Base-by-base conservation (phyloP, 257 asterid genomes). In the Paulownia fortunei region DNA sequence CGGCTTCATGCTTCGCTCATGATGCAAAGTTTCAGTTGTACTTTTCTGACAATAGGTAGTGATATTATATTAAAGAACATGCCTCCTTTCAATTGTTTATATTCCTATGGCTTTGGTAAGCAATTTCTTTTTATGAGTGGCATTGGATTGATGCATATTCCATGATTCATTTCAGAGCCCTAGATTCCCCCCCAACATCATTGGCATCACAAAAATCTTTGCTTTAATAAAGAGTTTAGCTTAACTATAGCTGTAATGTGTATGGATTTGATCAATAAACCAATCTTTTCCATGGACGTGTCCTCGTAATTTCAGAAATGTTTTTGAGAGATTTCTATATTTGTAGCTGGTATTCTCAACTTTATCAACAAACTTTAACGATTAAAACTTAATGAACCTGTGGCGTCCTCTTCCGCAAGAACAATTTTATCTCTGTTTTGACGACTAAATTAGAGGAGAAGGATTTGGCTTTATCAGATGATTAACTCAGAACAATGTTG, bases 151-250 rank as follows among this genome's bases (percentile, higher is more conserved):
- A 39, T 26, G 24, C 58, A 68, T 39, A 60, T 67, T 42, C 13
- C 10, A 46, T 11, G 41, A 74, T 80, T 51, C 51, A 51, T 70
- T 71, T 64, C 24, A 18, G 34, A n/a, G n/a, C n/a, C n/a, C n/a
- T n/a, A n/a, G n/a, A n/a, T n/a, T n/a, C n/a, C n/a, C n/a, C n/a
- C n/a, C n/a, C n/a, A n/a, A n/a, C n/a, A n/a, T n/a, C n/a, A n/a
- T n/a, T n/a, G n/a, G n/a, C n/a, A n/a, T n/a, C n/a, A n/a, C n/a
- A 44, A 49, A 1, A 49, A 13, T 16, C 4, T 34, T 6, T 68
- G 70, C 52, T 77, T 58, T 30, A 36, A 37, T 49, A 63, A 55
- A 60, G 67, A 49, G 37, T 58, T 59, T 56, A 36, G 63, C 27
- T 56, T 32, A 30, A 56, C 15, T 58, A 13, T 12, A 61, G 64